Base-by-base conservation (phyloP, 1,284 basidiomycete species). In the Cryptococcus neoformans region DNA sequence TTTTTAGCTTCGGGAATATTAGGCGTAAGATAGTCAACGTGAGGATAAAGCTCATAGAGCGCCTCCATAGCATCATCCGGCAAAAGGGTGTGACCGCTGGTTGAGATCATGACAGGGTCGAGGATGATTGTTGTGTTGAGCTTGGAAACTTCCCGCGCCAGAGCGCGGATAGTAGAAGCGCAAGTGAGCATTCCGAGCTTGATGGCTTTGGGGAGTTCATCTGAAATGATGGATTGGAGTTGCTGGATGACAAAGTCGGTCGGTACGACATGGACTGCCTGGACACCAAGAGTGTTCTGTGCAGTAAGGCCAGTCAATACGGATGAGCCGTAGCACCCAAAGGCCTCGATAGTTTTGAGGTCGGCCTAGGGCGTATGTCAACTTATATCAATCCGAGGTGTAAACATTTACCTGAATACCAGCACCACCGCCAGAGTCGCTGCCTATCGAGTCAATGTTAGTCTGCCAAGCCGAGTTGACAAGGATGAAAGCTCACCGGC, bases 101-200 rank as follows among this genome's bases (percentile, higher is more conserved):
- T 96, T 2, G 91, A 92, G 0, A 97, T 89, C 75, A 89, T 94
- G 21, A 98, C 93, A 0, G 94, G 93, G 72, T 95, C 92, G 60
- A 90, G 85, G 34, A 94, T 83, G 14, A 92, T 77, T 9, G 83
- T 82, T 0, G 84, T 44, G 17, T 61, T 62, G 8, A 67, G 50
- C 0, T 56, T 12, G 14, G 62, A 46, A 45, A 79, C 64, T 42
- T 68, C 63, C 3, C 59, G 28, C n/a, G 74, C 74, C n/a, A 83
- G 60, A 4, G 75, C 67, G 0, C 51, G 37, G 51, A 83, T 80
- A 39, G 78, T 78, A 9, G 64, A 62, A 2, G 75, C 67, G 44
- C 75, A 74, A 39, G 83, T 82, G n/a, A 83, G 81, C 92, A 96
- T 96, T 12, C 94, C 94, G 0, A 91, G 90, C 78, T 98, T 98